phyloP scores from a whole-genome alignment of 1,284 basidiomycete genomes.

The Leccinum pachyderme region DNA sequence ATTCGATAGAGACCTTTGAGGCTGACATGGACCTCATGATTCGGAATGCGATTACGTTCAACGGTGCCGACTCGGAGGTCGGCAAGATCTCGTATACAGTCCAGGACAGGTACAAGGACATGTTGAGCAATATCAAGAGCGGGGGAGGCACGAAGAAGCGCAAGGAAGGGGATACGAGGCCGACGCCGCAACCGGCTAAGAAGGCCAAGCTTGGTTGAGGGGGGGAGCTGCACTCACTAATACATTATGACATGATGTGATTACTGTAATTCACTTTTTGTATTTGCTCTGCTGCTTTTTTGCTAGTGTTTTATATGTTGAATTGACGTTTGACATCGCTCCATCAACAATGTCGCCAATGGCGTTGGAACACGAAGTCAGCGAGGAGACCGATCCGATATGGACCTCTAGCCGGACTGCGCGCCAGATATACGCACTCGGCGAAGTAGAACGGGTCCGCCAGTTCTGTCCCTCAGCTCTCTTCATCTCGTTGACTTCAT shows the following conservation, averaged over 20 bases:
- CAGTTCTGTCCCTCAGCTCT: background rate
- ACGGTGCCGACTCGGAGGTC: slow-evolving; percentile 77
- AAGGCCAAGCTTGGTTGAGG: slow-evolving; percentile 54
- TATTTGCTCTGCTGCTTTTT: slow-evolving; percentile 29
- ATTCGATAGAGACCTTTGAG: slow-evolving; percentile 72
- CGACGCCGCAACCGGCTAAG: slow-evolving; percentile 64
- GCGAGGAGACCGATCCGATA: slow-evolving; percentile 60
- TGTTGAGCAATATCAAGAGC: slow-evolving; percentile 48
- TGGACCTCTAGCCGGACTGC: slow-evolving; percentile 80
- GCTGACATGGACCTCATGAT: slow-evolving; percentile 86
- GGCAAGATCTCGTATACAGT: slow-evolving; percentile 55
- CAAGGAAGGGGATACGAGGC: slow-evolving; percentile 59
- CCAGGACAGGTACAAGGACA: slow-evolving; percentile 50
- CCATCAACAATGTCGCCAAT: slow-evolving; percentile 15
- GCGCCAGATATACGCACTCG: slow-evolving; percentile 74
- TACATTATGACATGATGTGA: slow-evolving; percentile 24
- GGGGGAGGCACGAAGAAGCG: slow-evolving; percentile 53
- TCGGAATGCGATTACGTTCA: slow-evolving; percentile 83
- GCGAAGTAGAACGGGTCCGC: slow-evolving; percentile 76
- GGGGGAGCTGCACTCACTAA: slow-evolving; percentile 1
- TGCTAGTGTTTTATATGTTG: slow-evolving; percentile 26
- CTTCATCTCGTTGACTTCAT: slow-evolving; percentile 2
- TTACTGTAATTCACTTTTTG: slow-evolving; percentile 30
- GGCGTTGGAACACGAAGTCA: slow-evolving; percentile 9
- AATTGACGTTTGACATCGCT: background rate